Percentiles rank a stretch among this genome's conserved stretches.
Conservation (phyloP, 345 rosid species). For the Eucalyptus dawsonii region DNA sequence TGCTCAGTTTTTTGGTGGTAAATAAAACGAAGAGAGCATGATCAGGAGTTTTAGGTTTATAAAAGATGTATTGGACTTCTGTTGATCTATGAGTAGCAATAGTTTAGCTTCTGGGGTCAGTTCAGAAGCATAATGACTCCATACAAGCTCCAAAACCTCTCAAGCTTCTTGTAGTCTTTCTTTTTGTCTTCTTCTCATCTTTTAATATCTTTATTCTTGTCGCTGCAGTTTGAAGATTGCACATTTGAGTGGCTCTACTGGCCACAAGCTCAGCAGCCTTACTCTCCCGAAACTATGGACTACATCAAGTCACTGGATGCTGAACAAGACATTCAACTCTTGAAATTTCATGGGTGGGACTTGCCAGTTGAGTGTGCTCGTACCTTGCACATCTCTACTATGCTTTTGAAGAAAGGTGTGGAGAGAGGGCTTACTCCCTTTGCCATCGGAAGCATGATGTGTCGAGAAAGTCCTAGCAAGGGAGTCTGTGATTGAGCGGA, state of each 20-base stretch:
- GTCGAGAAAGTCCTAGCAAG: slow-evolving; percentile 44
- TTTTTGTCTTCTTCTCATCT: background rate
- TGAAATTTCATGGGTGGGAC: slow-evolving; percentile 71
- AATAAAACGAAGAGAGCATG: background rate
- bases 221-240: slow-evolving; percentile 76
- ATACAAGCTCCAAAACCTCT: background rate
- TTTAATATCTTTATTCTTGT: background rate
- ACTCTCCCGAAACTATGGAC: slow-evolving; percentile 36
- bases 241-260: slow-evolving; percentile 93
- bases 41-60: background rate
- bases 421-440: slow-evolving; percentile 62
- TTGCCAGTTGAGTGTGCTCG: slow-evolving; percentile 33
- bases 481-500: slow-evolving; percentile 63
- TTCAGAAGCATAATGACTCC: background rate
- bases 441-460: slow-evolving; percentile 66
- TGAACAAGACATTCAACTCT: slow-evolving; percentile 50
- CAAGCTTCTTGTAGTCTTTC: background rate
- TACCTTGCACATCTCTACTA: slow-evolving; percentile 49
- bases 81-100: background rate
- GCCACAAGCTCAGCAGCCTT: slow-evolving; percentile 76
- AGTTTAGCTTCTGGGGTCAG: background rate
- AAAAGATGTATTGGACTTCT: background rate
- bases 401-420: slow-evolving; percentile 79
- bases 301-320: slow-evolving; percentile 53
- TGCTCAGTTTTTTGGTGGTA: background rate